Conservation (phyloP, 805 yeast genomes). For the Hanseniaspora occidentalis region DNA sequence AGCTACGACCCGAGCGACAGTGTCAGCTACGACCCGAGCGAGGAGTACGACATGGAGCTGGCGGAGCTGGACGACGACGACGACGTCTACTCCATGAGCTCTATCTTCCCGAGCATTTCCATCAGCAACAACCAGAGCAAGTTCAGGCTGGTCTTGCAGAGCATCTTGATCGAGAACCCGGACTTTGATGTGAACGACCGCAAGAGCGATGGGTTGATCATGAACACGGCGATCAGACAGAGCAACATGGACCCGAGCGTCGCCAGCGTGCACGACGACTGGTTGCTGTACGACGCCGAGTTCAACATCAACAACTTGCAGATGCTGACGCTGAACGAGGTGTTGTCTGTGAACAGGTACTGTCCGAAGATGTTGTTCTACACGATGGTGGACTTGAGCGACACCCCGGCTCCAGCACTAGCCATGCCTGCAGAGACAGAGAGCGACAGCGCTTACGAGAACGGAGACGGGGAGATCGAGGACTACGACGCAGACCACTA, state of each 20-base stretch:
- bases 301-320: slow-evolving; percentile 27
- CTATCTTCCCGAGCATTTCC: slow-evolving; percentile 22
- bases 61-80: not conserved
- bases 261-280: slow-evolving; percentile 27
- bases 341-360: slow-evolving; percentile 17
- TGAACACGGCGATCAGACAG: slow-evolving; percentile 22
- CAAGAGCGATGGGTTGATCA: slow-evolving; percentile 10
- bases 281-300: slow-evolving; percentile 29
- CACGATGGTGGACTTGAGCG: slow-evolving; percentile 8
- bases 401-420: not conserved
- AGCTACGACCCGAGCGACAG: not conserved
- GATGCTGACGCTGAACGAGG: slow-evolving; percentile 23
- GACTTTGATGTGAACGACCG: slow-evolving; percentile 2
- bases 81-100: slow-evolving; percentile 9
- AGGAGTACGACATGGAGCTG: not conserved
- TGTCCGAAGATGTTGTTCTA: slow-evolving; percentile 25
- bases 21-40: not conserved
- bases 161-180: slow-evolving; percentile 18
- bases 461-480: not conserved
- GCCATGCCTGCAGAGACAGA: not conserved
- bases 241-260: slow-evolving; percentile 16
- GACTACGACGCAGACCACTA: no score
- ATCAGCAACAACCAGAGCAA: slow-evolving; percentile 20
- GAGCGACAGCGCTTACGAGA: not conserved
- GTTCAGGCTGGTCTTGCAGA: slow-evolving; percentile 23